phyloP scores from a whole-genome alignment of 805 yeast genomes.

The Cyberlindnera americana region DNA sequence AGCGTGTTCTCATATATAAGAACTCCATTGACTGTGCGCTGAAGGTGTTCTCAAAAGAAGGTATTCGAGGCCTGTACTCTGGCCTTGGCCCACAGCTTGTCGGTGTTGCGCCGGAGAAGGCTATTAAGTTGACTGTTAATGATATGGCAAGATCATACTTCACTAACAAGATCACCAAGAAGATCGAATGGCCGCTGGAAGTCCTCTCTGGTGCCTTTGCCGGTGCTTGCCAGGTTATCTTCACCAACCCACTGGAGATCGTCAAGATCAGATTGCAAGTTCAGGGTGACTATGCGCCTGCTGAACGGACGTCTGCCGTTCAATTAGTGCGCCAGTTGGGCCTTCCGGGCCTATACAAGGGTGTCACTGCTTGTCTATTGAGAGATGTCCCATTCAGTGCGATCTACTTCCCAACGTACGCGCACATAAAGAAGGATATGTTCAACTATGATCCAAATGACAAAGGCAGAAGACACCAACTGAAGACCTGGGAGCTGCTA shows the following conservation, averaged over 20 bases:
- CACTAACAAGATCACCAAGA: conserved; percentile 47
- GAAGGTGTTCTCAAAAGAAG: conserved; percentile 75
- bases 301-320: conserved; percentile 43
- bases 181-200: conserved; percentile 58
- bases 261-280: conserved; percentile 93
- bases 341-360: conserved; percentile 81
- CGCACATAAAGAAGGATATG: conserved; percentile 79
- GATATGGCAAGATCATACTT: conserved; percentile 79
- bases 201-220: conserved; percentile 89
- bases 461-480: conserved; percentile 51
- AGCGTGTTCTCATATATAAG: conserved; percentile 67
- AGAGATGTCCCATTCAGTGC: conserved; percentile 97
- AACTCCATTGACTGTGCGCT: conserved; percentile 84
- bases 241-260: conserved; percentile 94
- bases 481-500: conserved; percentile 81
- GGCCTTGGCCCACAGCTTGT: conserved; percentile 92
- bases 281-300: conserved; percentile 63
- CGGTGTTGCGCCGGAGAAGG: conserved; percentile 98
- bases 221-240: conserved; percentile 93
- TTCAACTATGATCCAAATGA: conserved; percentile 77
- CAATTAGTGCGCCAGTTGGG: conserved; percentile 79
- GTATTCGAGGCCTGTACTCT: conserved; percentile 80
- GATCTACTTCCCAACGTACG: conserved; percentile 95
- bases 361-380: conserved; percentile 84
- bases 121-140: conserved; percentile 91